phyloP scores from a whole-genome alignment of 148 eudicot genomes.

The Linanthus parryae region DNA sequence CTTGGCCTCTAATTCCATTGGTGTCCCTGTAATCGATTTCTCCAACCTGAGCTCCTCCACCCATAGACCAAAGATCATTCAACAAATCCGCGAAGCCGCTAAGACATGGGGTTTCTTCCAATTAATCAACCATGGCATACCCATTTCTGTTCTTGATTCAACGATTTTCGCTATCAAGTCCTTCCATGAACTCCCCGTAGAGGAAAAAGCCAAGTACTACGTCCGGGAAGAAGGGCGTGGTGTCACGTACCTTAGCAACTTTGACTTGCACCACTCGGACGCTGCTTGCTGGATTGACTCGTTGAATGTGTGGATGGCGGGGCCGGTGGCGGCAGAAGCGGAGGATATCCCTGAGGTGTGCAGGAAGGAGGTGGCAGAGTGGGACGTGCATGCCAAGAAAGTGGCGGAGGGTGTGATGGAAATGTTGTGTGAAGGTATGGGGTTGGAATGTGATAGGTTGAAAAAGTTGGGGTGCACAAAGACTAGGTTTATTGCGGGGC shows the following conservation, averaged over 20 bases:
- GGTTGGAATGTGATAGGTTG: conserved; percentile 7
- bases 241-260: conserved; percentile 11
- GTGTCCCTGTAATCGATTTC: conserved; percentile 16
- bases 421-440: conserved; percentile 19
- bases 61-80: conserved; percentile 3
- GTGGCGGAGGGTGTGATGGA: conserved; percentile 18
- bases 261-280: conserved; percentile 15
- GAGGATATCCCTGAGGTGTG: neutral
- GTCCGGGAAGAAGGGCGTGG: conserved; percentile 9
- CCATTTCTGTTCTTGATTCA: neutral
- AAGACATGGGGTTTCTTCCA: conserved; percentile 23
- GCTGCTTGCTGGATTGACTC: conserved; percentile 24
- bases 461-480: conserved; percentile 12
- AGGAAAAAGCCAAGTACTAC: conserved; percentile 13
- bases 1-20: neutral
- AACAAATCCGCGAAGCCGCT: conserved; percentile 11
- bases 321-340: neutral
- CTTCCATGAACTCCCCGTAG: conserved; percentile 12
- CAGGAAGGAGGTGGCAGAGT: neutral
- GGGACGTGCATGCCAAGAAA: neutral
- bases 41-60: neutral
- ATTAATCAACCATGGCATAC: conserved; percentile 21
- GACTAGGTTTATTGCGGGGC: conserved; percentile 8
- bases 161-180: conserved; percentile 13
- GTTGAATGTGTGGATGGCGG: conserved; percentile 6